Evolutionary conservation across 805 yeast species (phyloP).

Genomic region (Yarrowia divulgata): DNA sequence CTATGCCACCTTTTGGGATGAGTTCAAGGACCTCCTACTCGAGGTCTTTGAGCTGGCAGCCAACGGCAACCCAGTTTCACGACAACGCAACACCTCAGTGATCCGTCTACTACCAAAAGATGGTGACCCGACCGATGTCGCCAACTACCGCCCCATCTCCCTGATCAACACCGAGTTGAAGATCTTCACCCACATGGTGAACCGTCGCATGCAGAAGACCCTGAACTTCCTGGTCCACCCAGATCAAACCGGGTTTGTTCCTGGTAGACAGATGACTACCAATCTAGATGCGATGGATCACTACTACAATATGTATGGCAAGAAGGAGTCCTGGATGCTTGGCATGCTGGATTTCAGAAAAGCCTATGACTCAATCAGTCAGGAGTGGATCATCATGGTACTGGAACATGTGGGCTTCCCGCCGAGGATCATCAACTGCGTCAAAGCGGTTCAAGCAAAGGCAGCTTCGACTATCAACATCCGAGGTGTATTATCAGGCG

Average conservation of each 20-base stretch:
- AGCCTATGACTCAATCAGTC: neutral
- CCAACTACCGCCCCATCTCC: too few relatives aligned
- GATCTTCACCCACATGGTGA: neutral
- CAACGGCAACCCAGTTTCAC: too few relatives aligned
- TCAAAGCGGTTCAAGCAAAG: neutral
- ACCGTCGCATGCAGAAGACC: neutral
- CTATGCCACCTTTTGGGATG: too few relatives aligned
- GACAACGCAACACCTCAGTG: too few relatives aligned
- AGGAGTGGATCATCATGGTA: neutral
- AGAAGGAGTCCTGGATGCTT: neutral
- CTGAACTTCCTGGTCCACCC: conserved; percentile 1
- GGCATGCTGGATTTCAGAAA: neutral
- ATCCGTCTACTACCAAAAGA: too few relatives aligned
- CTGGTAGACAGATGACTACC: neutral
- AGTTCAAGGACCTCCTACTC: too few relatives aligned
- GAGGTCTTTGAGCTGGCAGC: too few relatives aligned
- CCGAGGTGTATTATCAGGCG: neutral
- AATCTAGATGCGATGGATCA: neutral
- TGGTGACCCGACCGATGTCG: too few relatives aligned
- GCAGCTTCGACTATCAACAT: neutral
- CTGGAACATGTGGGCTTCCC: neutral
- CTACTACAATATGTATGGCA: neutral
- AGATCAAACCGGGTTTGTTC: neutral
- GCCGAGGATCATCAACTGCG: neutral
- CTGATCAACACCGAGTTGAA: too few relatives aligned